Evolutionary conservation across 2,329 filamentous ascomycete species (phyloP), one percentile per base, ranked within the genome.

Genomic region (Penicillium sp.): DNA sequence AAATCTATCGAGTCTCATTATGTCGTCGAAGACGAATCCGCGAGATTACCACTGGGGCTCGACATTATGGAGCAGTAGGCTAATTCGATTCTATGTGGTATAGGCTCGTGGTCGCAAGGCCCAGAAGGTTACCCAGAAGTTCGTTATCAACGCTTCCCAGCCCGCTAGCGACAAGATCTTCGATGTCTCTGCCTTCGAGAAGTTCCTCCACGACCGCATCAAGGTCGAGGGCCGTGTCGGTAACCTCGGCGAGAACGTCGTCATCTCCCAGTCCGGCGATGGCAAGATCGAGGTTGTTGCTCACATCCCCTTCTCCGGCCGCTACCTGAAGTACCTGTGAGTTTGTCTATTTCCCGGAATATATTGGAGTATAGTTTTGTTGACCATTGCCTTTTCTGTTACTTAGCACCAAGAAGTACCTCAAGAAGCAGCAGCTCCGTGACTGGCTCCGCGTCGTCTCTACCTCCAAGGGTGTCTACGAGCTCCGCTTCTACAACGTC

Each of bases 401-500:
- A 45, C 49, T 52, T 68, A 96, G 91, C 78, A 99, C 94, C 80
- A 99, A 99, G 91, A 99, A 99, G 87, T 99, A 96, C 89, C 89
- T 99, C 81, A 99, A 99, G 91, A 99, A 99, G 90, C 91, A 97
- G 86, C 93, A 97, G 87, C 90, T 99, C 78, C 91, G 94, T 83
- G 94, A 99, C 86, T 99, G 94, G 94, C 90, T 99, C 76, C 92
- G 94, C 74, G 93, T 99, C 72, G 94, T 99, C 75, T 95, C 91
- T 71, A 97, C 93, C 78, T 91, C 89, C 79, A 93, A 93, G 84
- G 93, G 94, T 77, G 92, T 97, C 67, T 99, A 99, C 85, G 92
- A 97, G 86, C 89, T 99, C 81, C 92, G 96, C 85, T 99, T 99
- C 92, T 99, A 96, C 91, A 99, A 99, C 86, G 92, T 99, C 76